A percentile compares a stretch with the other conserved stretches of the same genome.
phyloP scores from a whole-genome alignment of 495 filamentous ascomycete species.

The Aspergillus heteromorphus region DNA sequence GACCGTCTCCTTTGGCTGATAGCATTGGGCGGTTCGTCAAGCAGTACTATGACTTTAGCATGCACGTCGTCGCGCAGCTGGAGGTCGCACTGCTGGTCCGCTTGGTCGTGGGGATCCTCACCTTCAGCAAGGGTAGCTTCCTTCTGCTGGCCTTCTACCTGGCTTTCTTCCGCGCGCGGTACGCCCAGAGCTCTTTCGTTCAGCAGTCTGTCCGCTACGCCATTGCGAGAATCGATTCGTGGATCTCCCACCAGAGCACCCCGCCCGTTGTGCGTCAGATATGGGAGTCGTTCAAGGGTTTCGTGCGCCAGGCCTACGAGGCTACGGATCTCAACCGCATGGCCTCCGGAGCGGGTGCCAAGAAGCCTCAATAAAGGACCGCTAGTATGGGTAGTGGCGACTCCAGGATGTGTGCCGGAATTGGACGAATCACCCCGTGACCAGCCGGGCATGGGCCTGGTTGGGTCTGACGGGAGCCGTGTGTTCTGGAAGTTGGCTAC shows the following conservation, averaged over 20 bases:
- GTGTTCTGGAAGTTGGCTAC: not conserved
- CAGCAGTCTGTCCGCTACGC: conserved; percentile 71
- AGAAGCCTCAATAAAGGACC: conserved; percentile 52
- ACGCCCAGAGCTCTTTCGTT: conserved; percentile 86
- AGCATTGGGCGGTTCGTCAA: conserved; percentile 90
- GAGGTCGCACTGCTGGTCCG: conserved; percentile 81
- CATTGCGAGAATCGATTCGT: conserved; percentile 68
- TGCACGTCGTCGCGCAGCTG: conserved; percentile 72
- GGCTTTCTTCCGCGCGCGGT: conserved; percentile 84
- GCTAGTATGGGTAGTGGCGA: not conserved
- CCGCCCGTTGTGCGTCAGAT: conserved; percentile 76
- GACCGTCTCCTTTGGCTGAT: conserved; percentile 66
- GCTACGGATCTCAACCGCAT: conserved; percentile 73
- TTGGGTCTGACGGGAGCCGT: not conserved
- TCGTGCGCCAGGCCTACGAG: conserved; percentile 66
- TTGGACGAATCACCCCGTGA: not conserved
- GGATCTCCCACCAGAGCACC: conserved; percentile 78
- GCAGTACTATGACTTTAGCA: conserved; percentile 88
- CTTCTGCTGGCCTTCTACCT: conserved; percentile 80
- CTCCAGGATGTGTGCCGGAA: not conserved
- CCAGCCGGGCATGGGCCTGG: not conserved
- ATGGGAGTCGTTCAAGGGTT: conserved; percentile 78
- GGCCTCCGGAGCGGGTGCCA: conserved; percentile 46
- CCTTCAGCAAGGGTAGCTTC: conserved; percentile 88
- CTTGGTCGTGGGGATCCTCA: conserved; percentile 67